Evolutionary conservation across 768 basidiomycete genomes (phyloP).

Genomic region (Amanita muscaria): DNA sequence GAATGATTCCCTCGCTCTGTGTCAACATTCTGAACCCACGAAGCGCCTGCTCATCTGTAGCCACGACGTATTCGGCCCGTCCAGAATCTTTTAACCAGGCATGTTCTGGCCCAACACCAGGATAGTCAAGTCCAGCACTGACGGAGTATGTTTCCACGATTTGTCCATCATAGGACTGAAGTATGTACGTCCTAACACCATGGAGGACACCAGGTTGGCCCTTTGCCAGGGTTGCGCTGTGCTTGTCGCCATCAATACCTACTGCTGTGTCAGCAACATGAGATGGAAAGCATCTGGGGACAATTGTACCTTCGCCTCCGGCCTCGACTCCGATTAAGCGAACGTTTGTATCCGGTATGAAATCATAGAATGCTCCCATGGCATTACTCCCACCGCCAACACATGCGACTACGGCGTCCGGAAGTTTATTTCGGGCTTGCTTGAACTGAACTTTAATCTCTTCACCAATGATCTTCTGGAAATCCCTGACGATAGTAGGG

Average conservation of each 20-base stretch:
- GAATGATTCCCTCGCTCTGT: conserved; percentile 95
- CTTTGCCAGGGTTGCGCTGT: conserved; percentile 89
- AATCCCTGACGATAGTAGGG: conserved; percentile 97
- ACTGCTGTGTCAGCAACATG: not conserved
- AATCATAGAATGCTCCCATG: conserved; percentile 96
- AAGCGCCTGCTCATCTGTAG: conserved; percentile 90
- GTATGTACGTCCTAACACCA: conserved; percentile 90
- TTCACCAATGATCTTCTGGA: conserved; percentile 89
- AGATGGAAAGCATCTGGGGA: conserved; percentile 2
- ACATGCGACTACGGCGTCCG: conserved; percentile 91
- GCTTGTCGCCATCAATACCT: conserved; percentile 78
- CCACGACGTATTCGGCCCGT: conserved; percentile 86
- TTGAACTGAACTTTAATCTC: conserved; percentile 89
- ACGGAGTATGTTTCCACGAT: conserved; percentile 97
- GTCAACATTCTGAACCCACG: conserved; percentile 88
- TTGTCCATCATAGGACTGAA: conserved; percentile 84
- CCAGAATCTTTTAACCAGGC: conserved; percentile 94
- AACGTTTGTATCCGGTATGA: conserved; percentile 82
- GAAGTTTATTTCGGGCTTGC: conserved; percentile 71
- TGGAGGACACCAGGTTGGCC: conserved; percentile 93
- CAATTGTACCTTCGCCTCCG: conserved; percentile 77
- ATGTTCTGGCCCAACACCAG: conserved; percentile 97
- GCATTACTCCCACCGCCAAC: conserved; percentile 98
- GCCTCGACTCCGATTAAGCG: conserved; percentile 92
- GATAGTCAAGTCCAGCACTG: conserved; percentile 93